phyloP scores from a whole-genome alignment of 1,284 basidiomycete species.

The Kalmanozyma brasiliensis region DNA sequence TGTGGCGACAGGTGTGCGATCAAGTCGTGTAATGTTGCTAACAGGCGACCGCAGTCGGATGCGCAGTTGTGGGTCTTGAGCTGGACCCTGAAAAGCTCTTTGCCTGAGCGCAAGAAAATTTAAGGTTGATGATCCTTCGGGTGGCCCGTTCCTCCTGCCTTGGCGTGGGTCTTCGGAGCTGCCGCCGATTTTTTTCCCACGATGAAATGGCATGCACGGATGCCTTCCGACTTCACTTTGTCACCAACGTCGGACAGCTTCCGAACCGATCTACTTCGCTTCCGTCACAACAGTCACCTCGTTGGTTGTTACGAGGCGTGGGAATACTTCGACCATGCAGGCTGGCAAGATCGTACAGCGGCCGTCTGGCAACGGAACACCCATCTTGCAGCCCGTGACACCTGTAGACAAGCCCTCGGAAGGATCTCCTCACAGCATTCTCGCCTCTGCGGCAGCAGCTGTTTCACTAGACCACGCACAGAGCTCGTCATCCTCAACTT shows the following conservation, averaged over 20 bases:
- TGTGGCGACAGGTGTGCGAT: neutral
- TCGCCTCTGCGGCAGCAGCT: constrained; percentile 28
- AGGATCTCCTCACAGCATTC: constrained; percentile 18
- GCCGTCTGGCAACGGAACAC: constrained; percentile 46
- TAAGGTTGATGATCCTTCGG: neutral
- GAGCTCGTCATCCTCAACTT: constrained; percentile 9
- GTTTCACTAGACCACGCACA: constrained; percentile 7
- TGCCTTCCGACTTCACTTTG: neutral
- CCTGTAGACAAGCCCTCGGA: constrained; percentile 14
- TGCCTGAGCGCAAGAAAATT: too few species aligned
- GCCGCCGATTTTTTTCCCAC: neutral
- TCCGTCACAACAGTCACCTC: neutral
- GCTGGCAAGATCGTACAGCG: constrained; percentile 33
- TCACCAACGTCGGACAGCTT: constrained; percentile 5
- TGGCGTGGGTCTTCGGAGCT: neutral
- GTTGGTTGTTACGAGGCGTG: neutral
- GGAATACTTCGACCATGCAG: constrained; percentile 22
- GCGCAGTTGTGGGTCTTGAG: neutral
- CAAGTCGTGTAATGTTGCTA: constrained; percentile 5
- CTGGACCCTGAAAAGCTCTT: constrained; percentile 3
- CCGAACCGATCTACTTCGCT: neutral
- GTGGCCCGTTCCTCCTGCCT: constrained; percentile 1
- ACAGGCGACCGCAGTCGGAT: too few species aligned
- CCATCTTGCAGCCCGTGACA: constrained; percentile 34
- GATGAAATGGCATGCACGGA: neutral